Evolutionary conservation across 352 stramenopile genomes (phyloP), one percentile per base, ranked within the genome.

Genomic region (Globisporangium echinulatum): DNA sequence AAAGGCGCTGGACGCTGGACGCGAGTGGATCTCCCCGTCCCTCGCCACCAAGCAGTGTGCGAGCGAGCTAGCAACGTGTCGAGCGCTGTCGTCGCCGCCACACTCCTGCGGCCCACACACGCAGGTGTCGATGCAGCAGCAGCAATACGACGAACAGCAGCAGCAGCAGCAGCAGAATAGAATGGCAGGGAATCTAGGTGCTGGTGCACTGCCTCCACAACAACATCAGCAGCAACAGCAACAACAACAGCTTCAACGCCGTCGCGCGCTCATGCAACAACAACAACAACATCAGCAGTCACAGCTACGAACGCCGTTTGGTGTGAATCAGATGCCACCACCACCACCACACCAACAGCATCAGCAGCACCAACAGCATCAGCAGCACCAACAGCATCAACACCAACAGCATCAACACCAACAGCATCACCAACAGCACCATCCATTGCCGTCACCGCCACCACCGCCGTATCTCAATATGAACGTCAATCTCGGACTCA

Each of bases 401-500:
- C 25, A 33, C 25, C 25, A 33, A 33, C 49, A 53, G 10, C 9
- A 9, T 4, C 49, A 53, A 3, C 25, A 33, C 25, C 25, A 33
- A 33, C 49, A 53, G 10, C 9, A 9, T 4, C 49, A 53, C 25
- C 25, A 33, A 33, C 49, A 53, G 4, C 9, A 9, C 8, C 49
- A 53, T 4, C 11, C 47, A 13, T 63, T 61, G 19, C 46, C 66
- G 19, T 42, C 44, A 46, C 50, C 17, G 37, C 64, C 55, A 3
- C 19, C 51, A 19, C 49, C 63, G 43, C 61, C 47, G 47, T 80
- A 71, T 52, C 17, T 70, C 17, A 63, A 46, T 62, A 67, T 67
- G 49, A 53, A 49, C 25, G 43, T 52, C 11, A 58, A 68, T 36
- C 51, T 67, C 10, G 58, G 68, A 0, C 44, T 64, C 38, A 55